Conservation (phyloP, 2,329 filamentous ascomycete genomes). For the Chrysoporthe puriensis region DNA sequence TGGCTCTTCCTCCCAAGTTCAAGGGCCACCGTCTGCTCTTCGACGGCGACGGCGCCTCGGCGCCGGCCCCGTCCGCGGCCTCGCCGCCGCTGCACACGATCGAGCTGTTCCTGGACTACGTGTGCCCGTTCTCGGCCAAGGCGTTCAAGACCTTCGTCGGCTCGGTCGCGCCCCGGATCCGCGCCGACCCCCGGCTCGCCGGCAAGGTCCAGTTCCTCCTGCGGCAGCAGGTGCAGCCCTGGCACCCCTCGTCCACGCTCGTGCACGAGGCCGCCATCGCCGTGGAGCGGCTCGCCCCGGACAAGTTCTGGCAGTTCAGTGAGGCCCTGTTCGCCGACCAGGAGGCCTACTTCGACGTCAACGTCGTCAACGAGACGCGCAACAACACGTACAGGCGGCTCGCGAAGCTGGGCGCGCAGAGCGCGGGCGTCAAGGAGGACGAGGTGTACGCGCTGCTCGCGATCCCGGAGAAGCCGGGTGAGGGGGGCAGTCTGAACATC, state of each 20-base stretch:
- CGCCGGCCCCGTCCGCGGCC: constrained; percentile 37
- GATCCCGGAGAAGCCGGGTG: constrained; percentile 68
- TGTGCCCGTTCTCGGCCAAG: constrained; percentile 73
- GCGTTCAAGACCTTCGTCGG: constrained; percentile 78
- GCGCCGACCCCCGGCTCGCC: constrained; percentile 58
- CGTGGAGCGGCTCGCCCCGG: constrained; percentile 70
- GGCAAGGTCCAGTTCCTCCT: constrained; percentile 74
- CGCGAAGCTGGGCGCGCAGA: constrained; percentile 68
- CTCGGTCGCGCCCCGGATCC: constrained; percentile 67
- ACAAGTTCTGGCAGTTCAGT: constrained; percentile 81
- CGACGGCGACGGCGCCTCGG: constrained; percentile 39
- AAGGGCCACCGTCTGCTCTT: constrained; percentile 69
- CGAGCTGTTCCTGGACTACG: constrained; percentile 82
- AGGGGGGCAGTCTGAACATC: constrained; percentile 71
- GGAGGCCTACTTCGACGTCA: constrained; percentile 80
- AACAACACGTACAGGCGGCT: constrained; percentile 84
- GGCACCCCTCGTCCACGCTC: constrained; percentile 86
- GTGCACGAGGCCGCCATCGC: constrained; percentile 81
- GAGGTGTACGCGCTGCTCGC: constrained; percentile 70
- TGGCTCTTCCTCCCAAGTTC: constrained; percentile 80
- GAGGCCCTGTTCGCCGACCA: constrained; percentile 68
- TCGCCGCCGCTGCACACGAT: constrained; percentile 58
- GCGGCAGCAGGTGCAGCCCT: constrained; percentile 90
- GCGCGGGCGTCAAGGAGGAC: constrained; percentile 72
- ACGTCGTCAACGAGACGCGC: constrained; percentile 79